Evolutionary conservation across 1,284 basidiomycete genomes (phyloP).

Genomic region (Mycena citricolor): DNA sequence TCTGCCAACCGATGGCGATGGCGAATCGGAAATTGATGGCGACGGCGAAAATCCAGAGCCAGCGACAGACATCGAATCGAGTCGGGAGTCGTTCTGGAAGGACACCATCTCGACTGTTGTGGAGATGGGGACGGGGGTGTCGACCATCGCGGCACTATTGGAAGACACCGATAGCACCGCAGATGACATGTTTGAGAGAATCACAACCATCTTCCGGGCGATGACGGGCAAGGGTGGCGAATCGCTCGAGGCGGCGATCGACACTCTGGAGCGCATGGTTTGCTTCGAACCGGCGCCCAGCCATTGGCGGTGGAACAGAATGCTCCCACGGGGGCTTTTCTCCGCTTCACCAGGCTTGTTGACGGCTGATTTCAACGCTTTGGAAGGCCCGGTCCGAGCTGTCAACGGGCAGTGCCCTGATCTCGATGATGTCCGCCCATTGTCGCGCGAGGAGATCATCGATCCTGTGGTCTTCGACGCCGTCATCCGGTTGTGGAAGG

Average conservation of each 20-base stretch:
- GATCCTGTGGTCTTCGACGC: conserved; percentile 52
- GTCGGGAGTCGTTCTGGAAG: conserved; percentile 46
- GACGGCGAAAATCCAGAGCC: conserved; percentile 29
- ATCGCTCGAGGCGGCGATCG: conserved; percentile 52
- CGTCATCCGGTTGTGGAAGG: conserved; percentile 57
- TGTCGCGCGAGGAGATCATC: conserved; percentile 58
- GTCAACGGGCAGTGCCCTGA: conserved; percentile 53
- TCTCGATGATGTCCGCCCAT: conserved; percentile 49
- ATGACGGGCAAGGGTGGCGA: conserved; percentile 57
- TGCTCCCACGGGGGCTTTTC: conserved; percentile 58
- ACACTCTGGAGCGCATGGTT: conserved; percentile 50
- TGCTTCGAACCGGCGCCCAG: conserved; percentile 31
- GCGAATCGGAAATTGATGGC: conserved; percentile 37
- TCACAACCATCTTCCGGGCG: conserved; percentile 45
- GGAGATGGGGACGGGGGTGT: conserved; percentile 61
- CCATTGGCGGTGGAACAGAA: conserved; percentile 46
- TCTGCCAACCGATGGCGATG: conserved; percentile 34
- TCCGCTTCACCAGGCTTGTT: conserved; percentile 60
- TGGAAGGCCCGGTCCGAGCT: conserved; percentile 47
- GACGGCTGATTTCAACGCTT: conserved; percentile 50
- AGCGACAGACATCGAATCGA: conserved; percentile 29
- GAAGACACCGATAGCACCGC: conserved; percentile 36
- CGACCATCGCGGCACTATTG: conserved; percentile 54
- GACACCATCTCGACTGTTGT: conserved; percentile 48
- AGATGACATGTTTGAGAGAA: conserved; percentile 42